phyloP scores from a whole-genome alignment of 441 rosid genomes.

The Metrosideros polymorpha region DNA sequence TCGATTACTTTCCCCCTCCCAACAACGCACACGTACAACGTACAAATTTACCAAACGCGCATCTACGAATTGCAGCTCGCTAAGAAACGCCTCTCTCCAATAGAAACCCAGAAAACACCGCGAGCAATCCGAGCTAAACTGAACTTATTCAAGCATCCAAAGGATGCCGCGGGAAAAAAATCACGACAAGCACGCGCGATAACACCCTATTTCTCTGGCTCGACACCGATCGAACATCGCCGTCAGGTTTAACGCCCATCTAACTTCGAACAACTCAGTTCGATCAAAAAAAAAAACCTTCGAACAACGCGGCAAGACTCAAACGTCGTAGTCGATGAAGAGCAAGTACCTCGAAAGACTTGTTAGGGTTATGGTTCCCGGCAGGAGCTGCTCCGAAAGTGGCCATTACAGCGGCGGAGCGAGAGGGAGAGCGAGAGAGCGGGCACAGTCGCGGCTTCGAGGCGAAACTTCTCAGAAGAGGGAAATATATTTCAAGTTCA shows the following conservation, averaged over 20 bases:
- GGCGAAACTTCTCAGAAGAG: neutral
- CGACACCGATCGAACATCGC: neutral
- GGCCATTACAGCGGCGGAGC: constrained; percentile 36
- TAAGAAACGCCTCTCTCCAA: neutral
- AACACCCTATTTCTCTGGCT: neutral
- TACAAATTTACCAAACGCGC: neutral
- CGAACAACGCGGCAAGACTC: too few relatives aligned
- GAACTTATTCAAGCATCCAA: neutral
- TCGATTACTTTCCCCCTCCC: neutral
- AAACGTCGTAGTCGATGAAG: neutral
- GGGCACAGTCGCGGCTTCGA: neutral
- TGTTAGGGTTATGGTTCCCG: constrained; percentile 62
- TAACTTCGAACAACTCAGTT: neutral
- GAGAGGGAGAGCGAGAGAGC: neutral
- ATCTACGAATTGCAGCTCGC: neutral
- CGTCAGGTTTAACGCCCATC: neutral
- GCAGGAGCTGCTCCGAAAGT: constrained; percentile 44
- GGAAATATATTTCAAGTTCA: neutral
- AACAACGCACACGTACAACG: neutral
- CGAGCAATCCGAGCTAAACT: neutral
- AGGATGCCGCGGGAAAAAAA: neutral
- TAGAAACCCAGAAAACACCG: neutral
- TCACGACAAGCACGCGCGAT: neutral
- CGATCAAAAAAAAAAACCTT: too few relatives aligned
- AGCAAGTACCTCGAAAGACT: constrained; percentile 63